A percentile compares a stretch with the other conserved stretches of the same genome.
Evolutionary conservation across 192 early-diverging fungal genomes (phyloP).

Genomic region (Kappamyces sp.): DNA sequence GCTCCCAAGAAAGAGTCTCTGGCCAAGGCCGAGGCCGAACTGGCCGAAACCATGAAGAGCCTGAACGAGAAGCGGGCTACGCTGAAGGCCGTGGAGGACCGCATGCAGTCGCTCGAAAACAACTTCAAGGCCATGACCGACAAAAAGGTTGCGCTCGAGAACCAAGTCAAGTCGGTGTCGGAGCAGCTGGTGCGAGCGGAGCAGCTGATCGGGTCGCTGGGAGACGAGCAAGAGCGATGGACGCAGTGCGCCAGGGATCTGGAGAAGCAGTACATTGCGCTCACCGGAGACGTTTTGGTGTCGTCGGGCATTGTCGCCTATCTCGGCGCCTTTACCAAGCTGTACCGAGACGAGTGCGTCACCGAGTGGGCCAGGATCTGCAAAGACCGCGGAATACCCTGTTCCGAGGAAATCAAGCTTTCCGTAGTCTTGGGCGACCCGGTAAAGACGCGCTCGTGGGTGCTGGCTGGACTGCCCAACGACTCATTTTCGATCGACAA

Average conservation of each 20-base stretch:
- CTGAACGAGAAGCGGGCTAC: constrained; percentile 54
- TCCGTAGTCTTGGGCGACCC: constrained; percentile 49
- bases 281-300: constrained; percentile 56
- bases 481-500: constrained; percentile 60
- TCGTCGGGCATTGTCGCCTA: constrained; percentile 57
- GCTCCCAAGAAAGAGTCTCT: constrained; percentile 51
- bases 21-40: constrained; percentile 46
- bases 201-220: constrained; percentile 54
- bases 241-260: constrained; percentile 50
- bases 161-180: constrained; percentile 54
- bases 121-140: constrained; percentile 52
- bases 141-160: constrained; percentile 52
- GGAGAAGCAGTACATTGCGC: constrained; percentile 40
- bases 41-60: constrained; percentile 47
- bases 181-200: constrained; percentile 57
- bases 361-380: constrained; percentile 41
- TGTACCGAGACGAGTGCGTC: constrained; percentile 52
- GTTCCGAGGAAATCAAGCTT: constrained; percentile 48
- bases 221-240: constrained; percentile 55
- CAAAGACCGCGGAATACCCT: constrained; percentile 43
- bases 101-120: constrained; percentile 46
- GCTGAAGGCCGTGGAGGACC: constrained; percentile 55
- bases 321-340: constrained; percentile 54
- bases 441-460: constrained; percentile 51
- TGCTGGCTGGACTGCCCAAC: constrained; percentile 50